Evolutionary conservation across 2,329 filamentous ascomycete genomes (phyloP), one percentile per base, ranked within the genome.

Genomic region (Cercospora nicotianae): DNA sequence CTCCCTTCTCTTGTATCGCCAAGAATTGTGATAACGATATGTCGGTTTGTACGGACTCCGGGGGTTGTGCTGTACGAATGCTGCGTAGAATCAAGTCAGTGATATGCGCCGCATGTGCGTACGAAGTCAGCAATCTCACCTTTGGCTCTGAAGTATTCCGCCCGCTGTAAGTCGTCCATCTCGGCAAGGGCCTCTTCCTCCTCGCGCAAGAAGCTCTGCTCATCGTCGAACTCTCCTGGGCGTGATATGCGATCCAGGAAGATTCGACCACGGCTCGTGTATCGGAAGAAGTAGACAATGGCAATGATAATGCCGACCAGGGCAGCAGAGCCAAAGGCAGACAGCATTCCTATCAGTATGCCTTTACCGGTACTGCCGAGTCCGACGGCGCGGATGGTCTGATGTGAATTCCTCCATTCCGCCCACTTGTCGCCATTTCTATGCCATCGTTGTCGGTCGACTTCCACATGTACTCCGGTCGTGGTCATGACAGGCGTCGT

Each of bases 1-100:
- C 94, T 61, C 95, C 95, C 80, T 99, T 99, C 83, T 99, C 95
- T 82, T 99, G 95, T 73, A 99, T 99, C 51, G 95, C 95, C 67
- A 99, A 87, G 79, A 97, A 98, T 79, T 99, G 95, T 39, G 95
- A 98, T 71, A 99, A 83, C 23, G 95, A 98, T 72, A 99, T 99
- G 78, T 99, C 95, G 73, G 95, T 98, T 76, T 95, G 93, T 67
- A 94, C 83, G 7, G 95, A 98, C 80, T 99, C 95, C 72, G 95
- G 93, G 94, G 95, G 77, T 98, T 97, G 65, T 90, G 92, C 79
- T 95, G 90, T 70, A 97, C 89, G 78, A 97, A 99, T 33, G 94
- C 95, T 99, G 74, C 64, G 13, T 30, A 65, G 33, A 20, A 9
- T 28, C 9, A 62, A 69, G 75, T 76, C 75, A 78, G 72, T 63